phyloP scores from a whole-genome alignment of 257 asterid species.

The Mentha longifolia region DNA sequence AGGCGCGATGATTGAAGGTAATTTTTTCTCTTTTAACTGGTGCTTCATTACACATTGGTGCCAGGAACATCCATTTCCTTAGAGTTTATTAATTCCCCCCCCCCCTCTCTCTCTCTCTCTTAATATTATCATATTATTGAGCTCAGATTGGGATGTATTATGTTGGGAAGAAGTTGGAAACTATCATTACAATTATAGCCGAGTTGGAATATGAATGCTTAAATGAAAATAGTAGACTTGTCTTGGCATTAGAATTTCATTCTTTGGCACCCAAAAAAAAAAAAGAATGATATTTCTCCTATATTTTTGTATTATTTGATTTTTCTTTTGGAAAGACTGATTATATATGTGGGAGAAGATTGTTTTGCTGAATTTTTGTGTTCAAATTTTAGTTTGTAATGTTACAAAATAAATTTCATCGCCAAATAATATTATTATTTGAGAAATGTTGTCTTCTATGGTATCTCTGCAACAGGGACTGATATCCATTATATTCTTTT shows the following conservation, averaged over 20 bases:
- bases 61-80: background rate
- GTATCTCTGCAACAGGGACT: too few species aligned
- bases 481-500: background rate
- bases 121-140: conserved; percentile 8
- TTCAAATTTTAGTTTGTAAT: background rate
- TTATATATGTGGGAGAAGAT: background rate
- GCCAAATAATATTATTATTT: background rate
- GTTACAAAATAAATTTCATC: background rate
- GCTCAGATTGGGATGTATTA: conserved; percentile 19
- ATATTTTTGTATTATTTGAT: background rate
- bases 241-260: background rate
- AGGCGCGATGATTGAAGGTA: conserved; percentile 58
- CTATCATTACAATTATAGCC: conserved; percentile 7
- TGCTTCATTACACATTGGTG: conserved; percentile 1
- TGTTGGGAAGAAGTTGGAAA: conserved; percentile 8
- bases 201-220: conserved; percentile 8
- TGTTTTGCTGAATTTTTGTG: background rate
- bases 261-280: background rate
- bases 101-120: conserved; percentile 3
- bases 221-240: conserved; percentile 9
- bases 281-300: conserved; percentile 9
- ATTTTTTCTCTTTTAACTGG: background rate
- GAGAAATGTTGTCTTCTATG: background rate
- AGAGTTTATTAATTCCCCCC: background rate
- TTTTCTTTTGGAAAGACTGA: background rate